These are phyloP conservation scores for Cyanophora paradoxa DNA, from an alignment of 78 protist genomes.

Conservation along the genomic window DNA sequence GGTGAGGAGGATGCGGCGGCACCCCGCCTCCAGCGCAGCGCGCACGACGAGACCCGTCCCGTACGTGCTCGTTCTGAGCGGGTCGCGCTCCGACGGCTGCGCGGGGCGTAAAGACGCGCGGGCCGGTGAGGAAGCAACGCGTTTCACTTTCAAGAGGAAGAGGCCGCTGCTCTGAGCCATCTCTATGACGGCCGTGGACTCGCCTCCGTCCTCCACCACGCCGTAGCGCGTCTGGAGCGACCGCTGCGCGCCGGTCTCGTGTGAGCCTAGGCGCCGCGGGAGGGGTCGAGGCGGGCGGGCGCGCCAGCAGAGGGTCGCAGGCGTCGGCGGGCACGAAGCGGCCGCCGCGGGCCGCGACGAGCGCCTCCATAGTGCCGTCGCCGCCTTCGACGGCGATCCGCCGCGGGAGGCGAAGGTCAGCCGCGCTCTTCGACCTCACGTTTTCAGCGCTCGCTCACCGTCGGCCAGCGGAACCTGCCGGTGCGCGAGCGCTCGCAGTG, in stretches of 20 bases:
- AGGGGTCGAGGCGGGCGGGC: neutral
- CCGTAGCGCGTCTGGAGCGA: neutral
- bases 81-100: neutral
- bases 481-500: too few species aligned
- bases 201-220: constrained; percentile 3
- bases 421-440: too few species aligned
- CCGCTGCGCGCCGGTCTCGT: too few species aligned
- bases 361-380: neutral
- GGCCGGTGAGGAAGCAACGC: too few species aligned
- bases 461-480: too few species aligned
- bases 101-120: too few species aligned
- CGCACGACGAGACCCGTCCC: neutral
- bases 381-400: neutral
- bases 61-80: neutral
- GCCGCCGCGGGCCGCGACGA: neutral
- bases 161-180: neutral
- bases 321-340: neutral
- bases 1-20: neutral
- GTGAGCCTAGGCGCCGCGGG: neutral
- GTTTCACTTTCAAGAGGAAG: neutral
- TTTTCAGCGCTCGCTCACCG: too few species aligned
- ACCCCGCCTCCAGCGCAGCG: neutral
- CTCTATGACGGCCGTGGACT: too few species aligned
- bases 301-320: neutral
- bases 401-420: too few species aligned